Conservation (phyloP, 116 monocot genomes). For the Phalaenopsis hybrid region DNA sequence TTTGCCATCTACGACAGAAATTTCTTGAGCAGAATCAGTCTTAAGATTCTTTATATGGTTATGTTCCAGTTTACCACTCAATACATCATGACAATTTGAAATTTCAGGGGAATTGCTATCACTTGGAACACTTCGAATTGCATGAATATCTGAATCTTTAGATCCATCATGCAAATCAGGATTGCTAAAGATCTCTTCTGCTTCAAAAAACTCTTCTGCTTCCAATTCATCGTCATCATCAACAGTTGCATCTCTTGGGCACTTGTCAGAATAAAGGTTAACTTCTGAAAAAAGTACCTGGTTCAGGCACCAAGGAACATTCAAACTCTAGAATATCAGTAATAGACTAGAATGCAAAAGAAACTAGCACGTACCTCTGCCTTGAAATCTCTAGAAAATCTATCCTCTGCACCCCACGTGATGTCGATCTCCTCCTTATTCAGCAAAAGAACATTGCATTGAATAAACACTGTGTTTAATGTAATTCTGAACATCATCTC, state of each 20-base stretch:
- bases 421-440: constrained; percentile 70
- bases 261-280: constrained; percentile 42
- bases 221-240: constrained; percentile 33
- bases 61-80: neutral
- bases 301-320: constrained; percentile 46
- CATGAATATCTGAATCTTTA: constrained; percentile 32
- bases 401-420: constrained; percentile 55
- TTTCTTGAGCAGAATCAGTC: neutral
- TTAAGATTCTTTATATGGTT: neutral
- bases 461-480: constrained; percentile 87
- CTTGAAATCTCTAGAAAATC: constrained; percentile 71
- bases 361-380: constrained; percentile 72
- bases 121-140: constrained; percentile 4
- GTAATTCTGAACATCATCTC: constrained; percentile 73
- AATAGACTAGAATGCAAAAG: constrained; percentile 17
- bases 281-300: constrained; percentile 96
- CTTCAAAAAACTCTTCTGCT: constrained; percentile 93
- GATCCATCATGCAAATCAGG: constrained; percentile 59
- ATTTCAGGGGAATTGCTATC: constrained; percentile 6
- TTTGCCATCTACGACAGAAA: neutral
- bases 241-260: constrained; percentile 20
- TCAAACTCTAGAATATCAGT: constrained; percentile 29
- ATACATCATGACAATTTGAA: constrained; percentile 5
- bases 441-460: constrained; percentile 56
- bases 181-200: constrained; percentile 87